These are phyloP conservation scores for Dactylis glomerata DNA, from an alignment of 176 grass and related monocot genomes.

Conservation along the genomic window DNA sequence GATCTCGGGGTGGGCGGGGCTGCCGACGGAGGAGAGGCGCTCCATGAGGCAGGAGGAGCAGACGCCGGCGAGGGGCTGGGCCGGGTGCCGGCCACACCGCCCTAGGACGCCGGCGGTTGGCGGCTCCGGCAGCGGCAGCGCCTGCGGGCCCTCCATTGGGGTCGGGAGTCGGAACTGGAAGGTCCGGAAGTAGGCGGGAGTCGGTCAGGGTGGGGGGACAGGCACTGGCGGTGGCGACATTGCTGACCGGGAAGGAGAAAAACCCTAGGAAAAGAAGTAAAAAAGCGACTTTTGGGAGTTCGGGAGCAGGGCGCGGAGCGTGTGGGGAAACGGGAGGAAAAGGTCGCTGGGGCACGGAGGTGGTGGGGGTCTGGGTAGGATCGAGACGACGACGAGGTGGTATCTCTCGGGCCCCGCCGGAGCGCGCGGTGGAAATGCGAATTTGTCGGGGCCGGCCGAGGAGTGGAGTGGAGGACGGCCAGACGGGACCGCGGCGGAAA, in stretches of 20 bases:
- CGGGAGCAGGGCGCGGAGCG: background rate
- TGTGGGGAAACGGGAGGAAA: constrained; percentile 34
- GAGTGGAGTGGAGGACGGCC: background rate
- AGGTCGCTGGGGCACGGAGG: background rate
- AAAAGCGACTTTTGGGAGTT: constrained; percentile 36
- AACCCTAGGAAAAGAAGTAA: background rate
- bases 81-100: constrained; percentile 66
- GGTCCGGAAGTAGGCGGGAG: background rate
- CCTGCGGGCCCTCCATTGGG: constrained; percentile 48
- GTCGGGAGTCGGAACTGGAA: constrained; percentile 12
- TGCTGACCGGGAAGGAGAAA: background rate
- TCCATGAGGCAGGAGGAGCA: constrained; percentile 90
- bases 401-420: too few species aligned
- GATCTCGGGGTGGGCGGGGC: constrained; percentile 56
- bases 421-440: background rate
- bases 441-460: background rate
- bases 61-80: constrained; percentile 66
- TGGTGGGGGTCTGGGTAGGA: background rate
- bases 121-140: background rate
- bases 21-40: constrained; percentile 69
- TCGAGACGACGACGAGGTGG: background rate
- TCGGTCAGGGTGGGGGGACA: constrained; percentile 32
- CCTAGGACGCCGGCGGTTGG: background rate
- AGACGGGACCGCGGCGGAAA: background rate
- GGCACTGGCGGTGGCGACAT: constrained; percentile 32